Conservation (phyloP, 2,329 filamentous ascomycete genomes). For the Rhinocladiella mackenziei region DNA sequence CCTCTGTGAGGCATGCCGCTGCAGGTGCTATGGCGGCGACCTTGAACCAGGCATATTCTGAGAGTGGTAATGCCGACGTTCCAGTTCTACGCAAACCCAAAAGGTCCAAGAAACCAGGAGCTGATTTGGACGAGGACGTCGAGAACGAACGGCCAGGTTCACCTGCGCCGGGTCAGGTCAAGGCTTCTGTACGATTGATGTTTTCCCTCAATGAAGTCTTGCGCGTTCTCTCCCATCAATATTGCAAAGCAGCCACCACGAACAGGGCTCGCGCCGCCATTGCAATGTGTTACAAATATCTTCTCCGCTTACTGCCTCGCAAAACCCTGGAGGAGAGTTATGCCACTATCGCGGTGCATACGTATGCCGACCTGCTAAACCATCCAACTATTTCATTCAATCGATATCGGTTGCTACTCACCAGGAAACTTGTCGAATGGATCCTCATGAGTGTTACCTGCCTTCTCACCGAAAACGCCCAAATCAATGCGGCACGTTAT, state of each 20-base stretch:
- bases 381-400: slow-evolving; percentile 73
- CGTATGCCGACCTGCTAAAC: slow-evolving; percentile 76
- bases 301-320: slow-evolving; percentile 74
- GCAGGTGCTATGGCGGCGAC: slow-evolving; percentile 78
- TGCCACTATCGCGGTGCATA: slow-evolving; percentile 70
- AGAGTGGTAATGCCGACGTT: slow-evolving; percentile 52
- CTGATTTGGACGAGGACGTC: slow-evolving; percentile 70
- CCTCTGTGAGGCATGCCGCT: slow-evolving; percentile 75
- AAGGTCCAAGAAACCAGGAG: slow-evolving; percentile 61
- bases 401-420: slow-evolving; percentile 79
- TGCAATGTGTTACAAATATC: slow-evolving; percentile 78
- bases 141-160: slow-evolving; percentile 68
- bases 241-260: slow-evolving; percentile 70
- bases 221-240: slow-evolving; percentile 73
- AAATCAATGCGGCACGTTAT: slow-evolving; percentile 73
- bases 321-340: slow-evolving; percentile 81
- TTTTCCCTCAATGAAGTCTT: slow-evolving; percentile 75
- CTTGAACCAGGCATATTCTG: slow-evolving; percentile 76
- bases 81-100: slow-evolving; percentile 66
- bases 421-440: slow-evolving; percentile 76
- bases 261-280: slow-evolving; percentile 79
- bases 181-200: slow-evolving; percentile 64
- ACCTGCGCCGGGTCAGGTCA: slow-evolving; percentile 62
- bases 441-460: slow-evolving; percentile 74
- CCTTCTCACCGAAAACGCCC: slow-evolving; percentile 84